Base-by-base conservation (phyloP, 257 asterid genomes). In the Buddleja alternifolia region DNA sequence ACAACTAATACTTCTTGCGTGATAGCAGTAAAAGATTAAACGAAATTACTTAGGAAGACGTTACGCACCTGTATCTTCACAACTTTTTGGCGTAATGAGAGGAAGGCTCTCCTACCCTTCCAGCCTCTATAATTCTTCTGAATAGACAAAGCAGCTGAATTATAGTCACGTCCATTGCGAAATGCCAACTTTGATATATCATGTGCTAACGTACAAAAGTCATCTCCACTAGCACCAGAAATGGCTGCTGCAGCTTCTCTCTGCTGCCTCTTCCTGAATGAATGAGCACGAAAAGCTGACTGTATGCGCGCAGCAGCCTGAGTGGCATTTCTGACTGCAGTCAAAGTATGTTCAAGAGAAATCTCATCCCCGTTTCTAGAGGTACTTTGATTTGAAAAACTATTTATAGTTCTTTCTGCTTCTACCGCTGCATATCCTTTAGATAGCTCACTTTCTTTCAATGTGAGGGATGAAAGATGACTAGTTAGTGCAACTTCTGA, bases 261-360 rank as follows among this genome's bases (percentile, higher is more conserved):
- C 51, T 83, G 85, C 81, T 78, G 95, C 78, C 98, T 83, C 81
- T 51, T 91, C 78, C 83, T 78, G 83, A 94, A 91, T 10, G 99
- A 94, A 85, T 91, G 97, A 23, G 95, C 95, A 47, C 98, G 99
- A 56, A 94, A 91, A 12, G 98, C 99, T 40, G 93, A 86, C 75
- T 94, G 99, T 73, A 94, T 94, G 15, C 95, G 96, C 50, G 98
- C 97, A 63, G 99, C 99, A 64, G 99, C 97, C 82, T 84, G 87
- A 59, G 97, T 69, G 32, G 96, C 93, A 78, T 84, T 91, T 7
- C 97, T 87, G 19, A 85, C 96, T 8, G 97, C 99, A 71, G 89
- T 90, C 75, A 94, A 83, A 20, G 88, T 80, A 71, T 85, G 84
- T 73, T 83, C 78, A 7, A 94, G 87, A 73, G 95, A 82, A 74